Conservation (phyloP, 1,139 yeast genomes). For the Meyerozyma elateridarum region DNA sequence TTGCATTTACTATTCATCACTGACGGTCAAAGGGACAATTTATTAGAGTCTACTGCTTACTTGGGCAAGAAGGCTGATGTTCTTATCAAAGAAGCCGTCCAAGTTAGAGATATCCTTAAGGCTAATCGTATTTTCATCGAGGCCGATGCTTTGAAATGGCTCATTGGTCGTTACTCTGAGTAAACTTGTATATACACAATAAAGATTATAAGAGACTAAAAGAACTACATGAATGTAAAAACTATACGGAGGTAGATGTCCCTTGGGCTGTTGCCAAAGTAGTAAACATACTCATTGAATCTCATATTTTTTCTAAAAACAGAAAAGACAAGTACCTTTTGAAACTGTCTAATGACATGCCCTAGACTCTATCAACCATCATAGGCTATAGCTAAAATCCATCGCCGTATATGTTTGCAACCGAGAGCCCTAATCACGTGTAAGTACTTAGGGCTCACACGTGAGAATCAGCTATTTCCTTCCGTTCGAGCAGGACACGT, state of each 20-base stretch:
- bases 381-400: no score
- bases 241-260: no score
- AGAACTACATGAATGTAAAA: background rate
- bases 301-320: no score
- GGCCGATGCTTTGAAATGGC: conserved; percentile 64
- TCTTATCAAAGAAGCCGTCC: conserved; percentile 70
- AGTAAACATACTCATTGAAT: no score
- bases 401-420: no score
- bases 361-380: no score
- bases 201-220: background rate
- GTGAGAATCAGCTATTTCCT: no score
- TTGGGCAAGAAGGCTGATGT: conserved; percentile 54
- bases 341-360: no score
- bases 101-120: conserved; percentile 78
- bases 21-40: conserved; percentile 46
- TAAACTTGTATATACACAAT: conserved; percentile 13
- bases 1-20: conserved; percentile 67
- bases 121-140: conserved; percentile 78
- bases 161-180: conserved; percentile 30
- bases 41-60: conserved; percentile 47
- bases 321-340: no score
- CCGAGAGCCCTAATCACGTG: conserved; percentile 1
- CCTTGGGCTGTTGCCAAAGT: no score
- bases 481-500: no score
- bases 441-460: background rate